Evolutionary conservation across 306 rosid species (phyloP).

Genomic region (Pyrus bretschneideri): DNA sequence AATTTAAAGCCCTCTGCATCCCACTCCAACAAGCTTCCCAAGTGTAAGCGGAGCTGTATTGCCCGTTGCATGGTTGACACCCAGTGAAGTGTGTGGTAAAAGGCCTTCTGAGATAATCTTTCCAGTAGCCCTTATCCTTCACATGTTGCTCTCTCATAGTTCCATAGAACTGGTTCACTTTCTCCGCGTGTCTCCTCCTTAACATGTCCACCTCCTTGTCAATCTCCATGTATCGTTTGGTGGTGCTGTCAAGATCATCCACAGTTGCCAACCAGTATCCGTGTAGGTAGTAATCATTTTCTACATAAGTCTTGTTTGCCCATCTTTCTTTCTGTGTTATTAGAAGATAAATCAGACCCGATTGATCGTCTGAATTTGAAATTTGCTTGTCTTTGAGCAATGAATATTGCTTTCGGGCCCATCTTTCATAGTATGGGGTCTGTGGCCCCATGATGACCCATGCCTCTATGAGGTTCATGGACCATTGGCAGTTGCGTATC

Average conservation of each 20-base stretch:
- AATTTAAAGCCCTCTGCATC: constrained; percentile 57
- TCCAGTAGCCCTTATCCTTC: constrained; percentile 26
- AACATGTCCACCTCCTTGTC: constrained; percentile 22
- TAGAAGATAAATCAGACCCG: constrained; percentile 60
- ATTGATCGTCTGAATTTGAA: constrained; percentile 80
- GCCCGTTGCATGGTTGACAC: constrained; percentile 77
- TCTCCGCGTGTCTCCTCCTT: constrained; percentile 70
- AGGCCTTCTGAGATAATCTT: constrained; percentile 55
- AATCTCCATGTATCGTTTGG: constrained; percentile 22
- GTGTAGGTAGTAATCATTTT: constrained; percentile 49
- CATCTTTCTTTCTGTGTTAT: constrained; percentile 37
- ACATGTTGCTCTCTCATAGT: constrained; percentile 34
- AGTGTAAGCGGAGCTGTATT: constrained; percentile 43
- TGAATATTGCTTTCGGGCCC: constrained; percentile 44
- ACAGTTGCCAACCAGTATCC: constrained; percentile 71
- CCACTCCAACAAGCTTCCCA: constrained; percentile 63
- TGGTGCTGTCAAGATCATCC: constrained; percentile 29
- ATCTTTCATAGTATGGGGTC: constrained; percentile 39
- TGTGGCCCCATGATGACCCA: constrained; percentile 93
- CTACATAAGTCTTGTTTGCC: constrained; percentile 60
- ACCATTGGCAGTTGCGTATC: constrained; percentile 80
- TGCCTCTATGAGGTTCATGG: constrained; percentile 58
- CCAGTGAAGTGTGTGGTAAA: constrained; percentile 79
- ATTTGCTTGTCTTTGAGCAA: constrained; percentile 55
- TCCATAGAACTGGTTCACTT: constrained; percentile 49